Evolutionary conservation across 352 stramenopile genomes (phyloP), one percentile per base, ranked within the genome.

Genomic region (Globisporangium mamillatum): DNA sequence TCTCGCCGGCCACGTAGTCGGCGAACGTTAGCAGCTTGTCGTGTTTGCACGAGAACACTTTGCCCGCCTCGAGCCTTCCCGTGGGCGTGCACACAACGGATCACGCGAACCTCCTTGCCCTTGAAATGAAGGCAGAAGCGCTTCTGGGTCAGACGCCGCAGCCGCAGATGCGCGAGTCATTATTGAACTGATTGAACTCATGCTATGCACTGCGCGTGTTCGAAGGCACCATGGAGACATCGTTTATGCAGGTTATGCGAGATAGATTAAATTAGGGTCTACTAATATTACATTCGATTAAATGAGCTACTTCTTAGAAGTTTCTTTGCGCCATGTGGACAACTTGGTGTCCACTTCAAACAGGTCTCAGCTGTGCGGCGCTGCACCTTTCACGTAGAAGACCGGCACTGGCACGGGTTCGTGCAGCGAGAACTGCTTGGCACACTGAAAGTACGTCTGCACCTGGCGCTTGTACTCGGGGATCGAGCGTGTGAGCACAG

Each of bases 391-490:
- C 64, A 82, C 65, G 29, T 76, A 75, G 64, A 93, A 89, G 14
- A 74, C 70, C 1, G 85, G 85, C 59, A 76, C 86, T 24, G 82
- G 82, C 64, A 91, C 85, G 12, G 76, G 75, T 58, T 91, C 80
- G 60, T 93, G 85, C 58, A 91, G 67, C 34, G 82, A 93, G 60
- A 89, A 67, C 70, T 86, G 64, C 61, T 74, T 73, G 32, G 68
- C 68, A 52, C 54, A 66, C 38, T 69, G 46, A 20, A 91, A 93
- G 68, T 92, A 92, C 58, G 78, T 88, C 60, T 89, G 77, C 46
- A 92, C 81, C 65, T 86, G 79, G 53, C 69, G 72, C 29, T 79
- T 78, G 79, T 92, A 92, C 77, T 92, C 84, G 25, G 79, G 79
- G 34, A 92, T 67, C 16, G 84, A 79, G 27, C 79, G 82, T 66